Percentiles rank a stretch among this genome's conserved stretches.
Evolutionary conservation across 257 asterid genomes (phyloP).

Genomic region (Nicotiana knightiana): DNA sequence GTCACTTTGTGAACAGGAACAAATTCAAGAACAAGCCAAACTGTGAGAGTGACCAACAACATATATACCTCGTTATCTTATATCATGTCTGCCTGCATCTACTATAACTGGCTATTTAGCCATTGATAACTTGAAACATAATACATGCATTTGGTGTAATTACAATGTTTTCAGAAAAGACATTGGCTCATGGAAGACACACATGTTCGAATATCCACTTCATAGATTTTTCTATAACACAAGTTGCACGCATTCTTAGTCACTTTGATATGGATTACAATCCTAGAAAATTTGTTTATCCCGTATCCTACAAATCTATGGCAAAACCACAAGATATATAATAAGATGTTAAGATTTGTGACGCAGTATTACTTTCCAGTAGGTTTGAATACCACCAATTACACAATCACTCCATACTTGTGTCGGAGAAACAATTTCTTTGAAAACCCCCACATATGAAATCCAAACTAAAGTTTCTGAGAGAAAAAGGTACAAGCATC

Average conservation of each 20-base stretch:
- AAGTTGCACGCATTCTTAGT: neutral
- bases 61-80: neutral
- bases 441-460: too few relatives aligned
- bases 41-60: constrained; percentile 23
- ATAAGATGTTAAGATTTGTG: too few relatives aligned
- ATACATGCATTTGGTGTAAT: neutral
- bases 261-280: neutral
- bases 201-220: neutral
- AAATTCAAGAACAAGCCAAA: constrained; percentile 73
- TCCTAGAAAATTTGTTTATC: neutral
- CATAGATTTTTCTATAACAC: neutral
- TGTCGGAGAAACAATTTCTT: too few relatives aligned
- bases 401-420: too few relatives aligned
- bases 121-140: neutral
- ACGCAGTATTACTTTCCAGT: too few relatives aligned
- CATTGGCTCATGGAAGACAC: too few relatives aligned
- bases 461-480: too few relatives aligned
- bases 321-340: too few relatives aligned
- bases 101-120: neutral
- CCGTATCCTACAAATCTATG: too few relatives aligned
- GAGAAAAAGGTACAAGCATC: too few relatives aligned
- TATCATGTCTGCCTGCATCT: neutral
- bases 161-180: too few relatives aligned
- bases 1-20: constrained; percentile 53
- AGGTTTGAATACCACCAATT: too few relatives aligned